phyloP scores from a whole-genome alignment of 2,329 filamentous ascomycete species.

The Epichloe sibirici region DNA sequence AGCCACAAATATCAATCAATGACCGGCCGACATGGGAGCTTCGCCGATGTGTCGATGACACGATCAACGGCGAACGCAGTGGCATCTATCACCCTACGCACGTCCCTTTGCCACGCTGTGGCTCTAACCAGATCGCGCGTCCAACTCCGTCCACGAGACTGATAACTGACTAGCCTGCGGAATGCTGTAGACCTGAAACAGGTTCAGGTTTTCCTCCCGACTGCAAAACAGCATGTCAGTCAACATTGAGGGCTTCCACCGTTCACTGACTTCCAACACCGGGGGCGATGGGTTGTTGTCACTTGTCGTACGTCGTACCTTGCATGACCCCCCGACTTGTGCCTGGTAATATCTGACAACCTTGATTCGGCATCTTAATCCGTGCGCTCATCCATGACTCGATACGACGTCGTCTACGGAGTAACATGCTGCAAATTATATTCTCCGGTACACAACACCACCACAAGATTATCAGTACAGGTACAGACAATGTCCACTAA shows the following conservation, averaged over 20 bases:
- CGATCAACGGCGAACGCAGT: no score
- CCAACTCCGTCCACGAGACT: constrained; percentile 8
- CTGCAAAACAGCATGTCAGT: constrained; percentile 4
- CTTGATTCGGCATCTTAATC: background rate
- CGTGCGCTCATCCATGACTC: background rate
- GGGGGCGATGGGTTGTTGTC: background rate
- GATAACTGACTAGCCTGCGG: constrained; percentile 1
- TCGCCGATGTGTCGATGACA: no score
- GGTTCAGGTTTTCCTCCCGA: constrained; percentile 3
- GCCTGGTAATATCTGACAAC: background rate
- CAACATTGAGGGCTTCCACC: background rate
- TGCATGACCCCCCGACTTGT: constrained; percentile 7
- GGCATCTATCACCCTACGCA: background rate
- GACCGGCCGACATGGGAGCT: no score
- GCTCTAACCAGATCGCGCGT: constrained; percentile 7
- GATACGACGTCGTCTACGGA: background rate
- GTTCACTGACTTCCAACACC: background rate
- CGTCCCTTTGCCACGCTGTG: constrained; percentile 2
- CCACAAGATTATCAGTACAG: background rate
- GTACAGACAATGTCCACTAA: background rate
- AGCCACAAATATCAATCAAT: no score
- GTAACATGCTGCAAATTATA: background rate
- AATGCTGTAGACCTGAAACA: constrained; percentile 10
- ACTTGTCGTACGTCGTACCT: constrained; percentile 12
- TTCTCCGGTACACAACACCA: background rate